Conservation (phyloP, 257 asterid species). For the Lycium ferocissimum region DNA sequence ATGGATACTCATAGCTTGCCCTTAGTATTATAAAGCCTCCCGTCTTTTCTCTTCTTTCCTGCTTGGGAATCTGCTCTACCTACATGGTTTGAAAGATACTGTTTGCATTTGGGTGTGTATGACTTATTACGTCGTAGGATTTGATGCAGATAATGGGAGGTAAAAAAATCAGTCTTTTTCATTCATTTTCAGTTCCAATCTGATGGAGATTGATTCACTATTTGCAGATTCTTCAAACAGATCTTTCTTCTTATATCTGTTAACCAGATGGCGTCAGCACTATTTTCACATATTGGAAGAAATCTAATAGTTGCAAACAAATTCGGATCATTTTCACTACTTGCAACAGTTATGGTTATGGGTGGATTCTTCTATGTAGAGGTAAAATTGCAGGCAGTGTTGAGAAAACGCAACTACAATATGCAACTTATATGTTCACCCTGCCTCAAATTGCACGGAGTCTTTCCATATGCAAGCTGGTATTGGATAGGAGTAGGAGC, state of each 20-base stretch:
- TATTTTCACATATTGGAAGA: constrained; percentile 28
- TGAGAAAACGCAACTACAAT: not conserved
- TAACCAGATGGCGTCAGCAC: constrained; percentile 19
- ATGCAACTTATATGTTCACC: not conserved
- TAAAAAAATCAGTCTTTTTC: constrained; percentile 24
- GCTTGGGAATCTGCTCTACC: constrained; percentile 67
- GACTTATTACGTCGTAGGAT: constrained; percentile 59
- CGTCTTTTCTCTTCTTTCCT: constrained; percentile 56
- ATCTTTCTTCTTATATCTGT: not conserved
- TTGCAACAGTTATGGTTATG: not conserved
- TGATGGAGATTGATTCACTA: not conserved
- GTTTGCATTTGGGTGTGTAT: constrained; percentile 43
- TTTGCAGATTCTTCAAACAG: constrained; percentile 31
- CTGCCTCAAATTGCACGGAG: constrained; percentile 53
- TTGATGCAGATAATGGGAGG: constrained; percentile 48
- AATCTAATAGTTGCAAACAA: constrained; percentile 15
- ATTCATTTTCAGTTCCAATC: not conserved
- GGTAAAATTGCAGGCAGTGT: not conserved
- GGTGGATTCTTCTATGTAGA: constrained; percentile 33
- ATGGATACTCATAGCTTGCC: constrained; percentile 57
- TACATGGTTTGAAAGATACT: constrained; percentile 26
- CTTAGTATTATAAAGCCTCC: constrained; percentile 53
- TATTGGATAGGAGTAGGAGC: constrained; percentile 84
- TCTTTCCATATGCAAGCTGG: constrained; percentile 62
- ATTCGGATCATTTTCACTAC: constrained; percentile 29